Percentiles rank a stretch among this genome's conserved stretches.
Conservation (phyloP, 2,329 filamentous ascomycete species). For the Talaromyces sp. region DNA sequence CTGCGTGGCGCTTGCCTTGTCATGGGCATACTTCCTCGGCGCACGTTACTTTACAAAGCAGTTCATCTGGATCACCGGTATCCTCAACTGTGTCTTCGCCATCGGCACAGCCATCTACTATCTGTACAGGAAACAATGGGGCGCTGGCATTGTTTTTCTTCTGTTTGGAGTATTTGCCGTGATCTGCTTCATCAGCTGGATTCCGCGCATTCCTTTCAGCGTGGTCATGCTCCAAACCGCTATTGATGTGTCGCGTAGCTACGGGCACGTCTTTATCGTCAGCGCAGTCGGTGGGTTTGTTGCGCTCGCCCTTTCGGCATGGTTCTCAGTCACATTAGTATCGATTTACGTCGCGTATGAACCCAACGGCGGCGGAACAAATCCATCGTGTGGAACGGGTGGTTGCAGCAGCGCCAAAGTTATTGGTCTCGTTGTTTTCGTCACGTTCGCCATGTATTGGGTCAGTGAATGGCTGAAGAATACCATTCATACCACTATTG, state of each 20-base stretch:
- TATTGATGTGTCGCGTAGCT: slow-evolving; percentile 78
- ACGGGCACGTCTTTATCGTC: slow-evolving; percentile 82
- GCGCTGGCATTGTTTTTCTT: slow-evolving; percentile 81
- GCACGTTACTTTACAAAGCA: slow-evolving; percentile 78
- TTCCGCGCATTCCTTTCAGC: slow-evolving; percentile 83
- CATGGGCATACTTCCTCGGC: slow-evolving; percentile 70
- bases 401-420: slow-evolving; percentile 72
- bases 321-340: slow-evolving; percentile 82
- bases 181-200: slow-evolving; percentile 85
- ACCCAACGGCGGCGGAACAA: slow-evolving; percentile 48
- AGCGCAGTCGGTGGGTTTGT: slow-evolving; percentile 77
- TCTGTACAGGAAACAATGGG: slow-evolving; percentile 70
- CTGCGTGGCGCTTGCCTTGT: slow-evolving; percentile 68
- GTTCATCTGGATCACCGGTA: slow-evolving; percentile 89
- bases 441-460: slow-evolving; percentile 93
- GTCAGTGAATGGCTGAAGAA: slow-evolving; percentile 92
- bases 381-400: slow-evolving; percentile 55
- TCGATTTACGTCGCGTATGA: slow-evolving; percentile 82
- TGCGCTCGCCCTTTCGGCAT: slow-evolving; percentile 72
- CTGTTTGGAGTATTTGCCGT: slow-evolving; percentile 76
- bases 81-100: slow-evolving; percentile 78
- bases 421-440: slow-evolving; percentile 77
- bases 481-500: slow-evolving; percentile 81
- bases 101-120: slow-evolving; percentile 87
- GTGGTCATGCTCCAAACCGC: slow-evolving; percentile 83